Evolutionary conservation across 805 yeast species (phyloP), one percentile per base, ranked within the genome.

Genomic region (Metschnikowia lunata): DNA sequence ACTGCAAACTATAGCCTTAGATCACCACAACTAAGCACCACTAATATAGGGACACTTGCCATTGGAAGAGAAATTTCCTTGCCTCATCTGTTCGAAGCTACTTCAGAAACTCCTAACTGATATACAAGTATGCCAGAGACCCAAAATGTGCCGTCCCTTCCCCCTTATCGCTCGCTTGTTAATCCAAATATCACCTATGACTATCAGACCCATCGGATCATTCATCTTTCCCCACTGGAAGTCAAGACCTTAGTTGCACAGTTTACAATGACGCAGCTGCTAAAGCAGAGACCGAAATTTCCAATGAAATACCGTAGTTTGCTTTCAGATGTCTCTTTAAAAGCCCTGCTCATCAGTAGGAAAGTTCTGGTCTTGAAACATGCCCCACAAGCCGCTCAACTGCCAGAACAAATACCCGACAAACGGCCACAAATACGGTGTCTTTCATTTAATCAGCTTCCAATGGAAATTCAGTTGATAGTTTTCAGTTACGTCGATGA

Each of bases 131-230:
- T 50, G 54, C 31, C 54, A 12, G 50, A 50, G n/a, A 37, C 47
- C 6, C 50, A 49, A 32, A 43, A 46, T 31, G 44, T 35, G 32
- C 36, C 40, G 26, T 66, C 70, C 54, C 61, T 76, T 26, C 80
- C 80, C 7, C 76, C 82, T 1, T 78, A 78, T 56, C 64, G 82
- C 35, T 76, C 81, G 5, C 63, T 78, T 26, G 58, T 78, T 26
- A 70, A 67, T 34, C 82, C 82, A 1, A 63, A 61, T 39, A 71
- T 72, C 9, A 62, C 69, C 15, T 78, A 76, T 54, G 83, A 78
- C 55, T 78, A 78, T 57, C 61, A 64, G 39, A 68, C 74, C 6
- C 80, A 73, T 49, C 57, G 66, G 35, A 64, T 74, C 34, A 58
- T 69, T 18, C 75, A 69, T 5, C 54, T 69, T 29, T 52, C 64